Evolutionary conservation across 208 protist species (phyloP).

Genomic region (Novymonas esmeraldas): DNA sequence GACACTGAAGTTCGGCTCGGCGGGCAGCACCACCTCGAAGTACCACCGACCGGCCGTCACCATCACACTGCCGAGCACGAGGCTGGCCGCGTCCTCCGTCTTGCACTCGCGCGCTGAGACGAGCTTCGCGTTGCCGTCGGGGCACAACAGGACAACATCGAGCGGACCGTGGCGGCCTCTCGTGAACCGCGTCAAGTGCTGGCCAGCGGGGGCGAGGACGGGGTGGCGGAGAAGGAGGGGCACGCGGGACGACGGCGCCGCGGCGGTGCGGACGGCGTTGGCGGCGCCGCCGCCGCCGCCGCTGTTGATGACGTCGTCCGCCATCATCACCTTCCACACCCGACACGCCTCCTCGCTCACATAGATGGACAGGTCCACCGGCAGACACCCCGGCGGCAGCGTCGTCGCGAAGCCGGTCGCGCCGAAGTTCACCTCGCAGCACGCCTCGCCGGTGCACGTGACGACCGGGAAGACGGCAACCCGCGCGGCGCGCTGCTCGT

Average conservation of each 20-base stretch:
- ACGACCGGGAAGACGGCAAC: constrained; percentile 69
- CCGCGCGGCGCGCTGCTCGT: constrained; percentile 20
- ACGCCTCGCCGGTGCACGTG: constrained; percentile 28
- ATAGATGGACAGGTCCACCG: constrained; percentile 78
- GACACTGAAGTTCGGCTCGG: constrained; percentile 42
- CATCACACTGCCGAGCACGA: constrained; percentile 70
- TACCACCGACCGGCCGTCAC: constrained; percentile 86
- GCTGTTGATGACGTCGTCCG: constrained; percentile 40
- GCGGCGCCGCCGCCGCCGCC: too few species aligned
- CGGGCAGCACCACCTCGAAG: constrained; percentile 78
- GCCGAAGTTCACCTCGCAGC: constrained; percentile 90
- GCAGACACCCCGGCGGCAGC: constrained; percentile 65
- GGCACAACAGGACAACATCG: constrained; percentile 51
- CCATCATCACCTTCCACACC: constrained; percentile 65
- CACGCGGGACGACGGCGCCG: background rate
- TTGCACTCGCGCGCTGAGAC: constrained; percentile 25
- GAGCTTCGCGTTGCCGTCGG: constrained; percentile 37
- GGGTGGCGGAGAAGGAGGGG: constrained; percentile 13
- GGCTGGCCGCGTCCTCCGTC: constrained; percentile 55
- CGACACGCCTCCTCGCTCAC: constrained; percentile 40
- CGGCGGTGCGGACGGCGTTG: too few species aligned
- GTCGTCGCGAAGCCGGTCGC: constrained; percentile 56
- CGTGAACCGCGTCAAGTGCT: constrained; percentile 19
- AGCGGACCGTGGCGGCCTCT: constrained; percentile 64
- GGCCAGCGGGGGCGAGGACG: constrained; percentile 12